Evolutionary conservation across 2,329 filamentous ascomycete species (phyloP).

Genomic region (Diaporthe sp.): DNA sequence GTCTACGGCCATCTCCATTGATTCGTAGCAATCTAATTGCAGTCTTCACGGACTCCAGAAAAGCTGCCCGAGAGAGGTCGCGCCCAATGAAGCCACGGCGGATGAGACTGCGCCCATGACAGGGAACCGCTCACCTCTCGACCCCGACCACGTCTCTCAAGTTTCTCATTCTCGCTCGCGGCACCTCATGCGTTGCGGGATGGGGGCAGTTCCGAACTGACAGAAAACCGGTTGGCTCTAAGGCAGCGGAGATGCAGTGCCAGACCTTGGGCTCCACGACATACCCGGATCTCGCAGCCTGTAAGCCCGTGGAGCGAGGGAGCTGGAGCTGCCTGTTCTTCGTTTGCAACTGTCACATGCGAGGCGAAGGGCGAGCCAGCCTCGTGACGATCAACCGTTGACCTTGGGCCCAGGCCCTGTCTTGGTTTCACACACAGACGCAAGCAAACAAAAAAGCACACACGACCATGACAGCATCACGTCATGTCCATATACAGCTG

Average conservation of each 20-base stretch:
- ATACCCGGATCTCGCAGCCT: slow-evolving; percentile 27
- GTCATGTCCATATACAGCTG: background rate
- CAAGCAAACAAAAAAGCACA: slow-evolving; percentile 16
- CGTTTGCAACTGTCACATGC: slow-evolving; percentile 4
- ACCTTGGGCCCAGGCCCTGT: background rate
- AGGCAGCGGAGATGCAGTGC: background rate
- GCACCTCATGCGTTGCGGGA: background rate
- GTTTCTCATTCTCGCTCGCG: background rate
- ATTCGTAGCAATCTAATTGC: background rate
- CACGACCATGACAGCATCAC: background rate
- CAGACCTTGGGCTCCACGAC: slow-evolving; percentile 22
- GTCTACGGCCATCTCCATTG: background rate
- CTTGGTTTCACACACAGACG: slow-evolving; percentile 10
- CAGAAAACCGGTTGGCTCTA: background rate
- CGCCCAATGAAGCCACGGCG: background rate
- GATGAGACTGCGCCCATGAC: background rate
- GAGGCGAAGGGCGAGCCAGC: background rate
- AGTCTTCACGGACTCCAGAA: background rate
- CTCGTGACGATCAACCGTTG: background rate
- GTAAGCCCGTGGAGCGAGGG: background rate
- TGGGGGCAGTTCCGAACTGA: background rate
- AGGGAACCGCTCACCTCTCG: background rate
- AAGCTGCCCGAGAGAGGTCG: background rate
- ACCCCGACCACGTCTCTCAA: background rate
- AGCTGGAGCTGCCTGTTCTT: background rate